These are phyloP conservation scores for Brachypodium distachyon DNA, from an alignment of 202 grass and related monocot species.

Conservation along the genomic window DNA sequence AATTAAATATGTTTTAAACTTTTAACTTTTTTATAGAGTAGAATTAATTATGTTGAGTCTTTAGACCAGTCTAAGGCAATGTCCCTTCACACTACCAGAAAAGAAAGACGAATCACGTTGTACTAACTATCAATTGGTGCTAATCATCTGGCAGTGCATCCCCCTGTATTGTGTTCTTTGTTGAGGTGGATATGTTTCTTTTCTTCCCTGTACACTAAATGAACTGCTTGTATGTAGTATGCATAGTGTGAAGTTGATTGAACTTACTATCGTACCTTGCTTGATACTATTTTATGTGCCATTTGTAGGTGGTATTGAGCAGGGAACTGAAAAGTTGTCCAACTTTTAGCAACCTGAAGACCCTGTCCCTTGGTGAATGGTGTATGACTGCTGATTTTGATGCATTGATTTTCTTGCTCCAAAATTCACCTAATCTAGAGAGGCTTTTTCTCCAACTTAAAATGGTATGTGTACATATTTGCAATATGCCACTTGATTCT, in stretches of 20 bases:
- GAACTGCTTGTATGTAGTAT: not conserved
- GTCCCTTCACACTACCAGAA: not conserved
- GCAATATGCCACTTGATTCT: too few species aligned
- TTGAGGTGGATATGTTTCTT: not conserved
- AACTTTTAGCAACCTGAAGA: slow-evolving; percentile 13
- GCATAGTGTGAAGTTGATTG: not conserved
- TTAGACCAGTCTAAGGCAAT: not conserved
- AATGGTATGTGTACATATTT: slow-evolving; percentile 2
- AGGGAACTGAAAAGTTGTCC: not conserved
- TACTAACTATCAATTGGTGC: not conserved
- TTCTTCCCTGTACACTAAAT: not conserved
- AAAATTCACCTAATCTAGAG: slow-evolving; percentile 1
- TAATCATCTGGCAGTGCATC: not conserved
- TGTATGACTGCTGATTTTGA: slow-evolving; percentile 2
- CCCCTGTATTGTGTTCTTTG: not conserved
- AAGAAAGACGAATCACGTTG: not conserved
- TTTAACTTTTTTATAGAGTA: too few species aligned
- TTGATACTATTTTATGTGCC: not conserved
- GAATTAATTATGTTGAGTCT: not conserved
- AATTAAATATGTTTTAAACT: not conserved
- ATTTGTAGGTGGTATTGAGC: slow-evolving; percentile 19
- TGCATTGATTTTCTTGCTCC: slow-evolving; percentile 10
- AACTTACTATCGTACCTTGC: not conserved
- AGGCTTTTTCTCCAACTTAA: slow-evolving; percentile 15
- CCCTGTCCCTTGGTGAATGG: slow-evolving; percentile 28